phyloP scores from a whole-genome alignment of 2,329 filamentous ascomycete species.

The Diaporthe batatas region DNA sequence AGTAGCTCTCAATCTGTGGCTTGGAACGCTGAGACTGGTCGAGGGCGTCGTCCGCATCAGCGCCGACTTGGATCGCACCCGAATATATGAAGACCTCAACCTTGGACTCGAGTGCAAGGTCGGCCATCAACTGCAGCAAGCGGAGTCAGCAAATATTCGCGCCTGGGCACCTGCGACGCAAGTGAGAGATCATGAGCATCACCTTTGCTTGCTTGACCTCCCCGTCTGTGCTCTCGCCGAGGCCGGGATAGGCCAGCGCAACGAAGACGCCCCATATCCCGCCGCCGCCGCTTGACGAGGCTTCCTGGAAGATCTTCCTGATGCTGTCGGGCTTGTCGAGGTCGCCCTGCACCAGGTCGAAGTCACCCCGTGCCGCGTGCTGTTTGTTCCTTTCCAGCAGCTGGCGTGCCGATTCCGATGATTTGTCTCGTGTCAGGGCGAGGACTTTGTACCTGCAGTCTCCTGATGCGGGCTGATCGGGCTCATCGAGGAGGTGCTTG shows the following conservation, averaged over 20 bases:
- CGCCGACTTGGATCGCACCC: neutral
- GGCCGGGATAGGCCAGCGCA: conserved; percentile 9
- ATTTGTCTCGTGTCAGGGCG: neutral
- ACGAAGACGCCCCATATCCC: conserved; percentile 20
- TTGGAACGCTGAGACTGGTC: neutral
- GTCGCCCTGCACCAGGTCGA: neutral
- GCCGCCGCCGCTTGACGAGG: neutral
- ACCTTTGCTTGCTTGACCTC: conserved; percentile 15
- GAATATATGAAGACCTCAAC: conserved; percentile 9
- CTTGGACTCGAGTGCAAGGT: neutral
- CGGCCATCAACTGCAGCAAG: neutral
- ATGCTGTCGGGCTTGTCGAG: conserved; percentile 12
- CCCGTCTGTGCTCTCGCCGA: neutral
- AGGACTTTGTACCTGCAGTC: neutral
- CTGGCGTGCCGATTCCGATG: neutral
- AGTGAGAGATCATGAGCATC: accelerated
- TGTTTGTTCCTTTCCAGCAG: conserved; percentile 1
- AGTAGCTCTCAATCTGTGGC: neutral
- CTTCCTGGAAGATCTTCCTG: conserved; percentile 4
- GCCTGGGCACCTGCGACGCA: too few relatives aligned
- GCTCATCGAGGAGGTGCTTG: neutral
- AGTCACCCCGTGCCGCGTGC: neutral
- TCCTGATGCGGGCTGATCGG: neutral
- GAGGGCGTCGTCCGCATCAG: neutral
- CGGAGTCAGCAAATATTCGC: neutral